phyloP scores from a whole-genome alignment of 2,329 filamentous ascomycete species.

The Cordyceps cicadae region DNA sequence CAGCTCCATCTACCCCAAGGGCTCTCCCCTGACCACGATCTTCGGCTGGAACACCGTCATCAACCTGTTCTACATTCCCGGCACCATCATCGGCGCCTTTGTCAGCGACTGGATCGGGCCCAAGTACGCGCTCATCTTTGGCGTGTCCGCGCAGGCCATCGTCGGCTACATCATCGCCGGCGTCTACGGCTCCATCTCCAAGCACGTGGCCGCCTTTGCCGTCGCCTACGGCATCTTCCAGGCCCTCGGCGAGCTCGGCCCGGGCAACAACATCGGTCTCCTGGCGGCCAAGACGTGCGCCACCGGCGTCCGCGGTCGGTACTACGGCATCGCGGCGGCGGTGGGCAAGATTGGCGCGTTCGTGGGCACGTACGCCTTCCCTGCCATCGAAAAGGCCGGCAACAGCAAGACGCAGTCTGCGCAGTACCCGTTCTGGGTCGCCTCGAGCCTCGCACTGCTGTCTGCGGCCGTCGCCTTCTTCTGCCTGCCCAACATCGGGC shows the following conservation, averaged over 20 bases:
- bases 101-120: slow-evolving; percentile 73
- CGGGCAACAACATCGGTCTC: slow-evolving; percentile 86
- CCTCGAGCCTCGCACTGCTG: slow-evolving; percentile 66
- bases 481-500: slow-evolving; percentile 66
- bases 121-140: slow-evolving; percentile 61
- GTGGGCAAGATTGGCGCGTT: slow-evolving; percentile 75
- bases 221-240: slow-evolving; percentile 32
- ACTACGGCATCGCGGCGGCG: slow-evolving; percentile 64
- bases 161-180: slow-evolving; percentile 87
- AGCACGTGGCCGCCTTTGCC: slow-evolving; percentile 32
- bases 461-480: slow-evolving; percentile 53
- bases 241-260: slow-evolving; percentile 51
- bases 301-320: slow-evolving; percentile 72
- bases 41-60: slow-evolving; percentile 87
- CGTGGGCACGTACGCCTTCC: slow-evolving; percentile 75
- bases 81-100: slow-evolving; percentile 68
- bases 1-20: slow-evolving; percentile 49
- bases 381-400: slow-evolving; percentile 58
- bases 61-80: slow-evolving; percentile 83
- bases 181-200: slow-evolving; percentile 62
- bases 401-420: slow-evolving; percentile 49
- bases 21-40: slow-evolving; percentile 59
- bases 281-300: slow-evolving; percentile 81
- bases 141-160: slow-evolving; percentile 63
- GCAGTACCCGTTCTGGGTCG: slow-evolving; percentile 89